Conservation (phyloP, 495 filamentous ascomycete species). For the Penicillium nucicola region DNA sequence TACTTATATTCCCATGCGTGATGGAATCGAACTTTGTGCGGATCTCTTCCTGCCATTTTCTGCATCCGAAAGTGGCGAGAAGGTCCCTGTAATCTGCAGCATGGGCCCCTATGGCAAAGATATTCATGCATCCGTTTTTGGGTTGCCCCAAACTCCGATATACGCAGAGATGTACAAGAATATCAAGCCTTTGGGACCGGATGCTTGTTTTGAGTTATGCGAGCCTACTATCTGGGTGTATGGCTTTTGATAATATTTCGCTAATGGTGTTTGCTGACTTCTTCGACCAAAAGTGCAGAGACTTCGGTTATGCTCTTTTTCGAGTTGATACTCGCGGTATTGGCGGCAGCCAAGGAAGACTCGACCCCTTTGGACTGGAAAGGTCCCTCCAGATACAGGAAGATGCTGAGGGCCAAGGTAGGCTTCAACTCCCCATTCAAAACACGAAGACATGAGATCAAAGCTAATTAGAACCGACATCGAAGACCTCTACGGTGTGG, state of each 20-base stretch:
- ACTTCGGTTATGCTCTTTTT: slow-evolving; percentile 47
- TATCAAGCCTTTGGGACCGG: slow-evolving; percentile 34
- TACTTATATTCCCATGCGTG: slow-evolving; percentile 1
- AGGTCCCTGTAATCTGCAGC: slow-evolving; percentile 48
- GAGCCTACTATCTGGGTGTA: slow-evolving; percentile 2
- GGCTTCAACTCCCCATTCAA: too few species aligned
- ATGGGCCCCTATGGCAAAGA: slow-evolving; percentile 61
- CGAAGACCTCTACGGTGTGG: too few species aligned
- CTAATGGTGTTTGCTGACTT: neutral
- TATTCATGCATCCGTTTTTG: slow-evolving; percentile 26
- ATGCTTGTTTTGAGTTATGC: neutral
- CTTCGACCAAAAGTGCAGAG: neutral
- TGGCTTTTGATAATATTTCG: too few species aligned
- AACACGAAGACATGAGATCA: too few species aligned
- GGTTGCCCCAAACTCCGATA: neutral
- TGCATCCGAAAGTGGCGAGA: neutral
- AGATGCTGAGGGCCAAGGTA: too few species aligned
- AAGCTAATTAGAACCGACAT: too few species aligned
- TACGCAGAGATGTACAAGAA: slow-evolving; percentile 33
- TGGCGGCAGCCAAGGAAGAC: slow-evolving; percentile 46
- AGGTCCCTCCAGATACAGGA: slow-evolving; percentile 49
- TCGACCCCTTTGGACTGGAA: slow-evolving; percentile 51
- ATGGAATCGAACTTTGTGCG: slow-evolving; percentile 7
- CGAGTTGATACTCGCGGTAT: slow-evolving; percentile 47
- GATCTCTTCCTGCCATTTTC: slow-evolving; percentile 7